Evolutionary conservation across 768 basidiomycete genomes (phyloP).

Genomic region (Mycena epipterygia): DNA sequence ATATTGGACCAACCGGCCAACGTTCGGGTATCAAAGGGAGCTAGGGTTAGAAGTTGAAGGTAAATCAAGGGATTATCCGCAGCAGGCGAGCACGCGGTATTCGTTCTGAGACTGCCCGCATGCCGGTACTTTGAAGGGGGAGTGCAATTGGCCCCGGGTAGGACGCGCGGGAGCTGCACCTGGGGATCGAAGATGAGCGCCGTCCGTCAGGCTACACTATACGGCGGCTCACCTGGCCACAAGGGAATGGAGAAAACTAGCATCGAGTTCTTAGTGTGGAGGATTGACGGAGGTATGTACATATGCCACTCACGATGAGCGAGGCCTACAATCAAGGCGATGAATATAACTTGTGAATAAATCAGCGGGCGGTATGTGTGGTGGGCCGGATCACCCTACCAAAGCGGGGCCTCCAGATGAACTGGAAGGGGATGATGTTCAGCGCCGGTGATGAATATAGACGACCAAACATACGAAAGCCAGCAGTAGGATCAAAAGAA

Average conservation of each 20-base stretch:
- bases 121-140: neutral
- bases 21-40: neutral
- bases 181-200: neutral
- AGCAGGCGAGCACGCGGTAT: neutral
- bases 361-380: neutral
- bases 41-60: neutral
- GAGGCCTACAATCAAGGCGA: neutral
- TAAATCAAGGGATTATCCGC: neutral
- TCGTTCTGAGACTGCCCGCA: neutral
- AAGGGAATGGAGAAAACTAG: slow-evolving; percentile 1
- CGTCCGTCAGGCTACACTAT: neutral
- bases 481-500: neutral
- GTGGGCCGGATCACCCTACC: neutral
- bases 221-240: neutral
- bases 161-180: neutral
- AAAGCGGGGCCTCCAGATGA: neutral
- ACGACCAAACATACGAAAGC: neutral
- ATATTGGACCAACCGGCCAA: neutral
- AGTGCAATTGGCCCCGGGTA: neutral
- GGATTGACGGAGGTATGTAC: neutral
- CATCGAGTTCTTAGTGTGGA: neutral
- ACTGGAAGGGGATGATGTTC: neutral
- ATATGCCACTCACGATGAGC: neutral
- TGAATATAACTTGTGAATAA: neutral
- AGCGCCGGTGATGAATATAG: neutral